Percentiles rank a stretch among this genome's conserved stretches.
These are phyloP conservation scores for Pichia eremophila DNA, from an alignment of 805 yeast genomes.

Conservation along the genomic window DNA sequence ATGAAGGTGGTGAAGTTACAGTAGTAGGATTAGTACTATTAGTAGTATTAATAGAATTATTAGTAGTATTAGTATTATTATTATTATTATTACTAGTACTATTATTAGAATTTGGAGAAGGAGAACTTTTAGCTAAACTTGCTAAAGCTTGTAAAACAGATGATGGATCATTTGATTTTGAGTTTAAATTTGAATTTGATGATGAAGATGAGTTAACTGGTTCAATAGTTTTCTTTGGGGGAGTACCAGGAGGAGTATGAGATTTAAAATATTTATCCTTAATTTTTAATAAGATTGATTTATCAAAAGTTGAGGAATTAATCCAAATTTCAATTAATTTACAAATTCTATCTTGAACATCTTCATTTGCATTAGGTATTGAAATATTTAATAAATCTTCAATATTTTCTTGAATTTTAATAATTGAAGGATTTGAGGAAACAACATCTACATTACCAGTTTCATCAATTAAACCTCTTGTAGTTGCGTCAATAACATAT, in stretches of 20 bases:
- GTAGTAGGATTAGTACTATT: too few species aligned
- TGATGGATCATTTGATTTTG: conserved; percentile 38
- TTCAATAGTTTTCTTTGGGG: conserved; percentile 31
- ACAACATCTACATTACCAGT: conserved; percentile 54
- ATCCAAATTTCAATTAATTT: conserved; percentile 92
- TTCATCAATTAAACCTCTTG: conserved; percentile 67
- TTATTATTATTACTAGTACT: conserved; percentile 24
- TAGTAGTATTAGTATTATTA: conserved; percentile 14
- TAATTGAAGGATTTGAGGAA: conserved; percentile 64
- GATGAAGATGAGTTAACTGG: not conserved
- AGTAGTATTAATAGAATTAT: not conserved
- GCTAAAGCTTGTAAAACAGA: conserved; percentile 65
- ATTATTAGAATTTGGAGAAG: conserved; percentile 14
- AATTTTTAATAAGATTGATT: conserved; percentile 43
- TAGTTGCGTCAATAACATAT: conserved; percentile 88
- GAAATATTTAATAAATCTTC: conserved; percentile 58
- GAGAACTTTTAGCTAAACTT: conserved; percentile 43
- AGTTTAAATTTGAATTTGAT: conserved; percentile 2
- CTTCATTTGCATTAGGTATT: conserved; percentile 41
- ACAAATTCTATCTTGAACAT: conserved; percentile 62
- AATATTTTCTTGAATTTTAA: conserved; percentile 53
- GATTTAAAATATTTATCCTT: conserved; percentile 52
- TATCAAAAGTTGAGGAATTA: conserved; percentile 67
- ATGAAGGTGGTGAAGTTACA: conserved; percentile 4
- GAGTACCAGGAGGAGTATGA: conserved; percentile 66